Conservation (phyloP, 257 asterid genomes). For the Solanum phureja region DNA sequence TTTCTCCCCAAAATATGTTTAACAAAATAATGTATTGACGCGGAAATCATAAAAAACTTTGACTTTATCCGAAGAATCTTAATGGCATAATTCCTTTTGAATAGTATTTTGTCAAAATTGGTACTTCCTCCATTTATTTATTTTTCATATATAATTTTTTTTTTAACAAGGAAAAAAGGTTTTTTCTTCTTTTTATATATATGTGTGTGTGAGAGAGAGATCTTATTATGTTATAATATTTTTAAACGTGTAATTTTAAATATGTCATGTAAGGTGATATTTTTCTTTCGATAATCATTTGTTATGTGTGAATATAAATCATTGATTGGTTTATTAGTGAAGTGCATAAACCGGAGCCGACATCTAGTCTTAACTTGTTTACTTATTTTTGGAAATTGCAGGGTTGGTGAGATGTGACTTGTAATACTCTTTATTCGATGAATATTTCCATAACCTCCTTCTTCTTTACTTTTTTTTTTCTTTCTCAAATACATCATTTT, state of each 20-base stretch:
- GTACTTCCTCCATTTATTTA: not conserved
- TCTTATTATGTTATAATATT: not conserved
- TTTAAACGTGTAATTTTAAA: not conserved
- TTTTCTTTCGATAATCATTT: not conserved
- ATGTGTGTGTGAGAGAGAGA: too few relatives aligned
- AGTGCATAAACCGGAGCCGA: not conserved
- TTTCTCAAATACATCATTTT: not conserved
- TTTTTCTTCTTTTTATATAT: not conserved
- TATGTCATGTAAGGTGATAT: not conserved
- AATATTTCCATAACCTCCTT: not conserved
- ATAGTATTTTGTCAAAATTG: not conserved
- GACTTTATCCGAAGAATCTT: not conserved
- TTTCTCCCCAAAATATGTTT: not conserved
- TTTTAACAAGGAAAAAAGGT: not conserved
- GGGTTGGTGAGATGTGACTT: not conserved
- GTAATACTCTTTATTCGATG: not conserved
- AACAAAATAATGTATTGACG: not conserved
- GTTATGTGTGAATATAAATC: not conserved
- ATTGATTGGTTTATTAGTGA: not conserved
- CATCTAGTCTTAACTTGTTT: not conserved
- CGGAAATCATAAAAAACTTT: not conserved
- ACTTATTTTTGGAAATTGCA: not conserved
- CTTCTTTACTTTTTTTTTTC: not conserved
- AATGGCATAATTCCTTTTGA: not conserved
- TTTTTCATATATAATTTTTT: not conserved